Evolutionary conservation across 345 rosid genomes (phyloP), one percentile per base, ranked within the genome.

Genomic region (Theobroma cacao): DNA sequence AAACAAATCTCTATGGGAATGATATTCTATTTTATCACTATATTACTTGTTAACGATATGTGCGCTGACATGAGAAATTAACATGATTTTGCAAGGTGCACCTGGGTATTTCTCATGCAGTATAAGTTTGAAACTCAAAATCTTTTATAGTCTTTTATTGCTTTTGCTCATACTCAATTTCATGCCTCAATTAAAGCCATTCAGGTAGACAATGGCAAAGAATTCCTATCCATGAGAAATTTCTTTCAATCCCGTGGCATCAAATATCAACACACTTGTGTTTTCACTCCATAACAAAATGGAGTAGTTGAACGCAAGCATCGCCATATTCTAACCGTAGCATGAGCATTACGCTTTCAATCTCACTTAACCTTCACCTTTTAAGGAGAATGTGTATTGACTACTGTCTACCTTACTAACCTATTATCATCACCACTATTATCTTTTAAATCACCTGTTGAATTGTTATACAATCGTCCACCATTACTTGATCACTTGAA

Each of bases 261-360:
- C 1, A 20, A 66, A 58, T 30, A 68, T 30, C 76, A 65, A 62
- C n/a, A 53, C n/a, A n/a, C n/a, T 55, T 80, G 56, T 38, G n/a
- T 43, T 10, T 4, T 10, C 28, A 75, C 63, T 18, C 74, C 77
- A 70, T 26, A 81, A 61, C 66, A 81, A 76, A 76, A 81, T 80
- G 72, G 71, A 18, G 70, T 75, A 0, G 79, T 33, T 5, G 72
- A 80, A 75, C 1, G 75, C 3, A 80, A 80, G 1, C 72, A 71
- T 8, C 56, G 22, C 2, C 67, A 81, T 53, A 43, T 71, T 3
- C 69, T 76, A 1, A 33, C 5, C 4, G 30, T 81, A 0, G 80
- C 80, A 3, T 17, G 60, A 6, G 28, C 71, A 0, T 38, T 80
- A 13, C 18, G 6, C 15, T 43, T 74, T 45, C 59, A 56, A 56